Evolutionary conservation across 371 early-diverging fungal species (phyloP), one percentile per base, ranked within the genome.

Genomic region (Smittium culicis): DNA sequence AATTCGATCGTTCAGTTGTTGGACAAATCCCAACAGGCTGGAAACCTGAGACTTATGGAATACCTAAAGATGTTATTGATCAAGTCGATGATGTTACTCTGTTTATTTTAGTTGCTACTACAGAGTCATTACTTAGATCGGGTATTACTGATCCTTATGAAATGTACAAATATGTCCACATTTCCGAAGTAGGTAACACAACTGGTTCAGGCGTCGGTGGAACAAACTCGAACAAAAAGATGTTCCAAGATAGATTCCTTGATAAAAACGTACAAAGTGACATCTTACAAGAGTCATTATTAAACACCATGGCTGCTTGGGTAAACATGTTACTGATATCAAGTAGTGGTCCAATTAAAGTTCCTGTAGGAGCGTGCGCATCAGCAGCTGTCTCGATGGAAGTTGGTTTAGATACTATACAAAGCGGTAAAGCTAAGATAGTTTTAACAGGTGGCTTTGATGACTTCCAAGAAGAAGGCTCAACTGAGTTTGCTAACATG

Each of bases 91-190:
- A 80, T 34, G 86, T 94, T 66, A 91, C 96, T 11, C 81, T 92
- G 64, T 94, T 87, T 79, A 86, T 88, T 69, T 77, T 96, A 61
- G 86, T 94, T 30, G 87, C 94, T 30, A 93, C 95, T 33, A 92
- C 91, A 27, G 97, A 96, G 79, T 93, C 97, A 24, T 80, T 96
- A 71, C 81, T 93, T 54, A 81, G 91, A 34, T 84, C 91, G 61
- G 97, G 97, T 80, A 86, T 96, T 69, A 91, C 93, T 33, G 97
- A 96, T 72, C 94, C 97, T 33, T 96, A 96, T 80, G 97, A 96
- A 80, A 90, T 95, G 81, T 96, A 91, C 86, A 83, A 88, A 77
- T 93, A 95, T 75, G 90, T 96, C 68, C 96, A 96, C 76, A 91
- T 94, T 27, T 85, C 92, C 59, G 90, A 96, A 71, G 85, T 96